phyloP scores from a whole-genome alignment of 371 early-diverging fungal species.

The Mucor racemosus region DNA sequence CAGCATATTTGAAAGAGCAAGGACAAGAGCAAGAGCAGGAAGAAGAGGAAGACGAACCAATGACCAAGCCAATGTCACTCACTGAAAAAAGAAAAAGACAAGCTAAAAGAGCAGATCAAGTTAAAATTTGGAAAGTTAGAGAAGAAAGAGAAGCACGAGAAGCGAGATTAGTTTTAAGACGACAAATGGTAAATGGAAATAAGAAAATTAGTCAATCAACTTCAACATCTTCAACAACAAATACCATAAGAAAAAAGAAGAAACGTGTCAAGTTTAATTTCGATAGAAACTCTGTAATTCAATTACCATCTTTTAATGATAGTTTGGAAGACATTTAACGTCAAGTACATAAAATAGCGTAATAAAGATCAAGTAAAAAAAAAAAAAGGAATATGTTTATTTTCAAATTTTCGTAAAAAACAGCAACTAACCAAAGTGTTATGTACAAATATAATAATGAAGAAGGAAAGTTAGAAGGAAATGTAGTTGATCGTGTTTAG shows the following conservation, averaged over 20 bases:
- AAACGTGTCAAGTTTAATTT: conserved; percentile 47
- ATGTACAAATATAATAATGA: conserved; percentile 7
- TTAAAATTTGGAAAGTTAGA: conserved; percentile 50
- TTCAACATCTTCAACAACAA: not conserved
- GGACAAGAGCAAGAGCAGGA: conserved; percentile 41
- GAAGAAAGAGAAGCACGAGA: conserved; percentile 52
- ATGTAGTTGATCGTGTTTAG: conserved; percentile 1
- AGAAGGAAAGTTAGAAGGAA: not conserved
- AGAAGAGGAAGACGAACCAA: conserved; percentile 31
- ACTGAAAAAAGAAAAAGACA: conserved; percentile 45
- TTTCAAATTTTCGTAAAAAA: conserved; percentile 11
- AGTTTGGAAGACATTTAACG: not conserved
- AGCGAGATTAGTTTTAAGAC: conserved; percentile 31
- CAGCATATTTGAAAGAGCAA: conserved; percentile 14
- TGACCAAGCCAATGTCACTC: conserved; percentile 34
- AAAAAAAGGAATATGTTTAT: not conserved
- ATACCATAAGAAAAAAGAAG: conserved; percentile 13
- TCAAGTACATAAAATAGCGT: too few species aligned
- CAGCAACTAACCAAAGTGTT: not conserved
- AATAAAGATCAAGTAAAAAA: not conserved
- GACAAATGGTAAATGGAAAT: conserved; percentile 23
- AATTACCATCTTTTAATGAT: conserved; percentile 18
- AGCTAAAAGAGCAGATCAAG: conserved; percentile 43
- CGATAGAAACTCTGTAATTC: conserved; percentile 38
- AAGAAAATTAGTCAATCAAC: not conserved